A percentile compares a stretch with the other conserved stretches of the same genome.
phyloP scores from a whole-genome alignment of 2,329 filamentous ascomycete species.

The Phaeosphaeriaceae sp. region DNA sequence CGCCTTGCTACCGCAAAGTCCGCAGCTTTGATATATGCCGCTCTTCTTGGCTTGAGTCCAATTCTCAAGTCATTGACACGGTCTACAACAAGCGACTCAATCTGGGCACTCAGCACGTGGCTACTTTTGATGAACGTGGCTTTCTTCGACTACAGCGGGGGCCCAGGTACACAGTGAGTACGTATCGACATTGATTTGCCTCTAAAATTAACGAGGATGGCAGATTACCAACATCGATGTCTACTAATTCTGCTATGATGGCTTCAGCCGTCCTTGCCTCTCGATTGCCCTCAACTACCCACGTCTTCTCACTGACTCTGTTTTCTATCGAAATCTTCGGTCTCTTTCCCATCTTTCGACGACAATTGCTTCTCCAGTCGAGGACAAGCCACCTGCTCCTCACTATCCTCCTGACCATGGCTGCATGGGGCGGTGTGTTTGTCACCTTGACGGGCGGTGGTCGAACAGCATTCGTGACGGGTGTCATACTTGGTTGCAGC shows the following conservation, averaged over 20 bases:
- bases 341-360: conserved; percentile 95
- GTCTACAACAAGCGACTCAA: conserved; percentile 91
- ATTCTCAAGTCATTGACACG: conserved; percentile 96
- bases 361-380: conserved; percentile 81
- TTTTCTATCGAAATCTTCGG: conserved; percentile 98
- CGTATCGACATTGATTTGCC: neutral
- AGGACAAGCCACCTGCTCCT: conserved; percentile 82
- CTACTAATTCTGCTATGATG: conserved; percentile 96
- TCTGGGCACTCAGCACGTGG: conserved; percentile 97
- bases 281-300: conserved; percentile 84
- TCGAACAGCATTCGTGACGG: conserved; percentile 68
- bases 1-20: conserved; percentile 87
- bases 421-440: conserved; percentile 80
- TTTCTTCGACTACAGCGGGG: conserved; percentile 93
- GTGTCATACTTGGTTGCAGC: conserved; percentile 77
- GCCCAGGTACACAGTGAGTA: conserved; percentile 60
- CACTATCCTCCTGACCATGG: conserved; percentile 77
- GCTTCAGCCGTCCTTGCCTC: conserved; percentile 93
- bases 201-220: neutral
- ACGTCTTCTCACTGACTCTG: conserved; percentile 92
- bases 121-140: conserved; percentile 94
- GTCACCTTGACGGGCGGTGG: conserved; percentile 62
- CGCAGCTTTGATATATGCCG: conserved; percentile 89
- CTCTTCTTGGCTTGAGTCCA: conserved; percentile 87
- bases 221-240: conserved; percentile 77